Evolutionary conservation across 768 basidiomycete species (phyloP).

Genomic region (Suillus occidentalis): DNA sequence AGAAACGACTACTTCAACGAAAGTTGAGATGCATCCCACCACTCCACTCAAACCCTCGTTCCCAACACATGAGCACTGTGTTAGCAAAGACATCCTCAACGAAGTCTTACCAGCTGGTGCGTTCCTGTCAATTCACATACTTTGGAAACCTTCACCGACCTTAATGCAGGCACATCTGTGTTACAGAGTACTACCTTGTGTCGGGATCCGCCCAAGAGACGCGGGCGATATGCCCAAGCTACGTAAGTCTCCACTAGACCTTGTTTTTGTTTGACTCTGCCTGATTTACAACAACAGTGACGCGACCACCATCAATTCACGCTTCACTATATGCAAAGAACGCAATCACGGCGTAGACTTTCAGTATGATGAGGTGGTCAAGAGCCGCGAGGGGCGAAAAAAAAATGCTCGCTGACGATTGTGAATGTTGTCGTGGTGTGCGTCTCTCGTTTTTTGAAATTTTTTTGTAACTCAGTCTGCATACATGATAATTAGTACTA

Average conservation of each 20-base stretch:
- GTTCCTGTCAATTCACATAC: not conserved
- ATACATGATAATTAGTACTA: slow-evolving; percentile 61
- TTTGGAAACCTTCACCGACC: not conserved
- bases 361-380: slow-evolving; percentile 77
- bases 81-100: not conserved
- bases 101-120: not conserved
- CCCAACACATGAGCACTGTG: not conserved
- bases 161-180: not conserved
- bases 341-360: slow-evolving; percentile 65
- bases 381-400: slow-evolving; percentile 61
- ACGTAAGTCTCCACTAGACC: slow-evolving; percentile 28
- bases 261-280: not conserved
- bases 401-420: slow-evolving; percentile 72
- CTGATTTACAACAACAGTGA: slow-evolving; percentile 7
- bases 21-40: not conserved
- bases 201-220: slow-evolving; percentile 44
- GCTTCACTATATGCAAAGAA: slow-evolving; percentile 64
- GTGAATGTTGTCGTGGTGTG: slow-evolving; percentile 80
- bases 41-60: not conserved
- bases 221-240: slow-evolving; percentile 55
- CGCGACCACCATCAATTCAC: slow-evolving; percentile 55
- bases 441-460: slow-evolving; percentile 19
- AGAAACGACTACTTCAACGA: not conserved
- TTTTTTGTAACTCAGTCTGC: not conserved
- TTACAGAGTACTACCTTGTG: not conserved